Base-by-base conservation (phyloP, 202 grass and related monocot species). In the Panicum virgatum region DNA sequence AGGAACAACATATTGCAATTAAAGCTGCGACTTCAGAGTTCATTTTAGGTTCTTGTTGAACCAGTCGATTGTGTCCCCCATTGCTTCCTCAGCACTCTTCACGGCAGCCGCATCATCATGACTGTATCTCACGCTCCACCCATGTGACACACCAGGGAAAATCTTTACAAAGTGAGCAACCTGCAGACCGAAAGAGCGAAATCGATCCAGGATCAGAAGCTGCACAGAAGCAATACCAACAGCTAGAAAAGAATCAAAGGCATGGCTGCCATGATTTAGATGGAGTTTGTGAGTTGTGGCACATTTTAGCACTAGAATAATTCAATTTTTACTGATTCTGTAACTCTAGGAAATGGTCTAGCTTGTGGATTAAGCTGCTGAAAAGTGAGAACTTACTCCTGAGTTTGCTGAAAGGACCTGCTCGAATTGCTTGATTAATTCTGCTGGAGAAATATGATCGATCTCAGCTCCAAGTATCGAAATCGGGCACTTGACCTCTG, bases 141-240 rank as follows among this genome's bases (percentile, higher is more conserved):
- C 93, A 74, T 97, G 93, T 20, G 58, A 66, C 12, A 91, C 90
- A 22, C 90, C 90, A 59, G 90, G 90, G 87, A 97, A 93, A 56
- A 97, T 91, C 78, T 93, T 93, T 23, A 93, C 84, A 3, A 84
- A 87, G 69, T 87, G 54, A 39, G 44, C 72, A 69, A 73, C 67
- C 94, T 93, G 78, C 26, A 78, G 15, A 73, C 19, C 14, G 22
- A 36, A 56, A 62, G 6, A 18, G 27, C 13, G 72, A 75, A 12
- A 43, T 45, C 43, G 59, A 62, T 15, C 73, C 42, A 80, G 25
- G 15, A 75, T 15, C 20, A 48, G 78, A 83, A 13, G 6, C 2
- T 15, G 3, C 10, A 48, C 1, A 29, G 0, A 29, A 30, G 20
- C 19, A 37, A 18, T 62, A 62, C 22, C 4, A 22, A 18, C 4